Base-by-base conservation (phyloP, 192 early-diverging fungal genomes). In the Gamsiella multidivaricata region DNA sequence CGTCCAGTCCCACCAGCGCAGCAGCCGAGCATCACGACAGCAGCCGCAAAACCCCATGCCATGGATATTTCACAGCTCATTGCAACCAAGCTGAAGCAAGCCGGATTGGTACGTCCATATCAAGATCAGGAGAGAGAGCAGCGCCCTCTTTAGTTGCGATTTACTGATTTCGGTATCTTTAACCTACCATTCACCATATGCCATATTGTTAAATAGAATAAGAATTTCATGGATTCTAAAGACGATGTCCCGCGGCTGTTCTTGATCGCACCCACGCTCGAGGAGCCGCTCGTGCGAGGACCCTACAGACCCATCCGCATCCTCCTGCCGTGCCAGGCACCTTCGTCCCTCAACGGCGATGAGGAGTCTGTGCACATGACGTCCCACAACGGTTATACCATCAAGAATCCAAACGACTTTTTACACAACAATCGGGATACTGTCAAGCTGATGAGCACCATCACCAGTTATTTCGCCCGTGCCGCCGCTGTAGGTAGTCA, bases 341-440 rank as follows among this genome's bases (percentile, higher is more conserved):
- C 58, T 10, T 45, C 58, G 2, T 18, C 58, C 17, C 7, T 9
- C 10, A 9, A 33, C 32, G 58, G 58, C 17, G 33, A 60, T 22
- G 58, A 60, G 17, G 34, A 60, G 2, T 22, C 58, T 4, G 25
- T 60, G 17, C 58, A 60, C n/a, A 60, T 60, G 43, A 60, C 58
- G 12, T 60, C 58, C 11, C 58, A 60, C 20, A 46, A 29, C 20
- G 58, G 58, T 18, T 60, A 60, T 43, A 25, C 26, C 12, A 60
- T 60, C 58, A 60, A 37, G 43, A 60, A 60, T 28, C 58, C 58
- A 1, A 60, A 37, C 15, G 58, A 47, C 15, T 60, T 60, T 18
- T n/a, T 60, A 15, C 58, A 60, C 58, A 60, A 60, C 29, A 60
- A 60, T 29, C 45, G 32, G 29, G 58, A 60, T 45, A 43, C 58